Base-by-base conservation (phyloP, 2,329 filamentous ascomycete genomes). In the Ophiostoma himal-ulmi region DNA sequence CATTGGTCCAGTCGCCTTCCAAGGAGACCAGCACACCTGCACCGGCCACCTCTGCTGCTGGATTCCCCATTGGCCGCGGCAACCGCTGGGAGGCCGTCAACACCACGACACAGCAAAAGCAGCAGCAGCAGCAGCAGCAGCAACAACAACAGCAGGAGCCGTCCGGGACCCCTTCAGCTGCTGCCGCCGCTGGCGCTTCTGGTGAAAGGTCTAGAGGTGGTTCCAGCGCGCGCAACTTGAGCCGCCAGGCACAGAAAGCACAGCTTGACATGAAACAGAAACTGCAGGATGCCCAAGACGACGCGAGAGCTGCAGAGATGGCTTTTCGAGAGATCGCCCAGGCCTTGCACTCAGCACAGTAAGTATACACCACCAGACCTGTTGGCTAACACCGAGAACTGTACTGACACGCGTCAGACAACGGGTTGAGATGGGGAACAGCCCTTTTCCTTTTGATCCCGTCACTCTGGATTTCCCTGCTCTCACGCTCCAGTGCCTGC, bases 381-480 rank as follows among this genome's bases (percentile, higher is more conserved):
- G 10, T 37, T 22, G 4, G 22, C 52, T 54, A 14, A 5, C 7
- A 13, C 8, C 10, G 54, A 17, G 26, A 30, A 62, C 26, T 14
- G 26, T 30, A 10, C 62, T 60, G 14, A 69, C 48, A 17, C 6
- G 14, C 7, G 22, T 10, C 71, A 74, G 74, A 48, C 69, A 72
- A 13, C 83, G 86, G 66, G 81, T 88, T 67, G 83, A 88, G 72
- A 81, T 83, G 74, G 81, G 81, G 68, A 85, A 85, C 10, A 81
- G 83, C 74, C 87, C 88, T 2, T 89, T 90, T 75, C 91, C 94
- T 74, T 96, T 97, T 80, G 92, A 97, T 74, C 91, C 94, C 44
- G 87, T 94, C 72, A 85, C 91, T 5, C 88, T 96, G 77, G 93
- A 93, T 72, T 97, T 97, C 76, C 93, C 94, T 7, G 89, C 91